Evolutionary conservation across 1,139 yeast genomes (phyloP).

Genomic region (Spencermartinsiella ligniputridi): DNA sequence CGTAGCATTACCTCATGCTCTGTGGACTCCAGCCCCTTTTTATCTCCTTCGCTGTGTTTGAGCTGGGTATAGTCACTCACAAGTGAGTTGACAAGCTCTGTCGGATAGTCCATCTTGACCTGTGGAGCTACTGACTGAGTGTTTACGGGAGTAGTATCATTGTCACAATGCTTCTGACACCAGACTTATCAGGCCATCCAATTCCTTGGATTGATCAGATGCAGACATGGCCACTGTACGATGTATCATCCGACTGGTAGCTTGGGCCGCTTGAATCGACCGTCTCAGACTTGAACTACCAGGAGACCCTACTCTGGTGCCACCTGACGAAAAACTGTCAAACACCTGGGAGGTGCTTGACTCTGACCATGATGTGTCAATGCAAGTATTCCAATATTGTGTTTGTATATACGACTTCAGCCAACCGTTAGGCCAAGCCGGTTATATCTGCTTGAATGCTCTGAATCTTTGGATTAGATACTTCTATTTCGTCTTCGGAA

Average conservation of each 20-base stretch:
- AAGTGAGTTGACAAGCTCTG: neutral
- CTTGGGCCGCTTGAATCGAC: conserved; percentile 5
- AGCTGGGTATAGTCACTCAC: neutral
- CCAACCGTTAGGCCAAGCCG: conserved; percentile 21
- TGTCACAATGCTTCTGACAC: neutral
- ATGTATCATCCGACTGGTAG: conserved; percentile 14
- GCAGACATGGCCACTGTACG: conserved; percentile 4
- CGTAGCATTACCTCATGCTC: neutral
- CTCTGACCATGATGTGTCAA: conserved; percentile 26
- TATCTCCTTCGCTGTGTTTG: neutral
- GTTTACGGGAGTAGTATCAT: neutral
- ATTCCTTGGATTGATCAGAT: neutral
- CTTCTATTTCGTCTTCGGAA: conserved; percentile 33
- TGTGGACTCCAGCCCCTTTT: neutral
- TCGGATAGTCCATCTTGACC: neutral
- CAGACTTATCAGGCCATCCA: neutral
- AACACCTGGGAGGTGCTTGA: conserved; percentile 18
- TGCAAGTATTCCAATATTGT: conserved; percentile 33
- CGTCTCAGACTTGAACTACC: neutral
- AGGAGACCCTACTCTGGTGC: neutral
- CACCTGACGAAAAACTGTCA: conserved; percentile 5
- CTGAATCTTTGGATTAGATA: conserved; percentile 25
- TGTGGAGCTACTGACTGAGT: neutral
- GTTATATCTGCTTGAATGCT: conserved; percentile 22
- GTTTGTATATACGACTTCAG: conserved; percentile 27